A percentile compares a stretch with the other conserved stretches of the same genome.
These are phyloP conservation scores for Massariosphaeria phaeospora DNA, from an alignment of 495 filamentous ascomycete genomes.

Conservation along the genomic window DNA sequence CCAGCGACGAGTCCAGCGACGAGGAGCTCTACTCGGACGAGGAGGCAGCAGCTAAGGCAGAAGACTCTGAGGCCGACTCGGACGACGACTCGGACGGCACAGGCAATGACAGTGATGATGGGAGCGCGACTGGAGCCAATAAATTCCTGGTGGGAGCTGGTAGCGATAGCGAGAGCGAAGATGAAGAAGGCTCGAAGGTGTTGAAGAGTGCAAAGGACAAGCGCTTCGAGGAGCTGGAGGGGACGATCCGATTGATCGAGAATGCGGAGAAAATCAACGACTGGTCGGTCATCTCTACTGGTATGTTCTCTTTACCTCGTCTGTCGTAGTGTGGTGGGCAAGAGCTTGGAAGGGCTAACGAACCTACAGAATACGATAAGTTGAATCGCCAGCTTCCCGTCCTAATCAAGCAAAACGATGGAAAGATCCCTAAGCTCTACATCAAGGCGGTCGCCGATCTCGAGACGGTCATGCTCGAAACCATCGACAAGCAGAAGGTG, in stretches of 20 bases:
- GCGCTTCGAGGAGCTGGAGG: conserved; percentile 86
- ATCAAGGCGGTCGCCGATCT: conserved; percentile 89
- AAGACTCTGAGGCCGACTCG: conserved; percentile 55
- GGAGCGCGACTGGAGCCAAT: conserved; percentile 62
- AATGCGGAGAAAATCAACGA: conserved; percentile 97
- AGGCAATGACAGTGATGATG: conserved; percentile 44
- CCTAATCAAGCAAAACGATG: conserved; percentile 58
- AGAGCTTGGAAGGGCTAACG: conserved; percentile 10
- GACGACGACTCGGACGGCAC: conserved; percentile 51
- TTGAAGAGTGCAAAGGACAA: conserved; percentile 98
- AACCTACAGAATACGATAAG: conserved; percentile 80
- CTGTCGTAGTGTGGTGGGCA: neutral
- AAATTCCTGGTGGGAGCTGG: conserved; percentile 71
- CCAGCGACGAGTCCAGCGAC: conserved; percentile 81
- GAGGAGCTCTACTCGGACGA: conserved; percentile 79
- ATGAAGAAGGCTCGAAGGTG: conserved; percentile 73
- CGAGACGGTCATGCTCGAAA: conserved; percentile 93
- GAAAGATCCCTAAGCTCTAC: conserved; percentile 79
- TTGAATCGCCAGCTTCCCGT: conserved; percentile 85
- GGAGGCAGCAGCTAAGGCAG: conserved; percentile 41
- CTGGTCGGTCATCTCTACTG: conserved; percentile 86
- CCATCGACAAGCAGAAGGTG: conserved; percentile 88
- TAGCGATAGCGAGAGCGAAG: conserved; percentile 63
- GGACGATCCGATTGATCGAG: conserved; percentile 80
- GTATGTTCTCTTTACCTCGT: conserved; percentile 49